These are phyloP conservation scores for Cryptococcus maquisensis DNA, from an alignment of 1,284 basidiomycete genomes.

Conservation along the genomic window DNA sequence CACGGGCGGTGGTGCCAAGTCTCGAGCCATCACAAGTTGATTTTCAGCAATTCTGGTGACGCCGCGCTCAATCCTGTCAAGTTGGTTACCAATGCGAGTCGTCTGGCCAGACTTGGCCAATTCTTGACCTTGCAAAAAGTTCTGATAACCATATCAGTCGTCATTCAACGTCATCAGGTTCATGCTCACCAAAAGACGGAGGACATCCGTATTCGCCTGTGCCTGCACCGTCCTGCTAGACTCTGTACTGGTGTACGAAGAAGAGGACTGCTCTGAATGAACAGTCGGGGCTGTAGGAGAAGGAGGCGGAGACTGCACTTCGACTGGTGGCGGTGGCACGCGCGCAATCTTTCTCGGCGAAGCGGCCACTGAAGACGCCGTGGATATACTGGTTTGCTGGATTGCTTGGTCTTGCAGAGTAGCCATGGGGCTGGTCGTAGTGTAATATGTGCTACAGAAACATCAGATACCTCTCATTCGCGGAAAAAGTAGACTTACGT, in stretches of 20 bases:
- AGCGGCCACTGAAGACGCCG: conserved; percentile 21
- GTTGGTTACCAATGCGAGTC: conserved; percentile 32
- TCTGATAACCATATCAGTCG: conserved; percentile 9
- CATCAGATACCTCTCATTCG: too few species aligned
- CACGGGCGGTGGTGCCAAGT: conserved; percentile 34
- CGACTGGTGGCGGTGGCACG: conserved; percentile 18
- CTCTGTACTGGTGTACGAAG: neutral
- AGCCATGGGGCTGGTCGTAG: too few species aligned
- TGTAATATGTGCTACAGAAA: too few species aligned
- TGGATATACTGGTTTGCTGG: conserved; percentile 20
- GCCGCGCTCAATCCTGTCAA: conserved; percentile 45
- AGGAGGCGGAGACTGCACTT: conserved; percentile 9
- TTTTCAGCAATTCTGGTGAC: conserved; percentile 31
- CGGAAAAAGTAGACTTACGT: conserved; percentile 12
- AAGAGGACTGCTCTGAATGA: conserved; percentile 5
- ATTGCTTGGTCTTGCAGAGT: neutral
- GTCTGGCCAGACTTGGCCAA: conserved; percentile 34
- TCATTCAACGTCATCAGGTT: neutral
- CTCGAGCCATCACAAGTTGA: conserved; percentile 12
- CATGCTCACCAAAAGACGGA: conserved; percentile 24
- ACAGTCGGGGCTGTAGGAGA: conserved; percentile 7
- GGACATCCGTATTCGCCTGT: conserved; percentile 11
- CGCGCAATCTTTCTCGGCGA: conserved; percentile 20
- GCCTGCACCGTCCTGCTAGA: neutral
- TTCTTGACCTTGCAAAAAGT: conserved; percentile 44